These are phyloP conservation scores for Multifurca ochricompacta DNA, from an alignment of 768 basidiomycete species.

Conservation along the genomic window DNA sequence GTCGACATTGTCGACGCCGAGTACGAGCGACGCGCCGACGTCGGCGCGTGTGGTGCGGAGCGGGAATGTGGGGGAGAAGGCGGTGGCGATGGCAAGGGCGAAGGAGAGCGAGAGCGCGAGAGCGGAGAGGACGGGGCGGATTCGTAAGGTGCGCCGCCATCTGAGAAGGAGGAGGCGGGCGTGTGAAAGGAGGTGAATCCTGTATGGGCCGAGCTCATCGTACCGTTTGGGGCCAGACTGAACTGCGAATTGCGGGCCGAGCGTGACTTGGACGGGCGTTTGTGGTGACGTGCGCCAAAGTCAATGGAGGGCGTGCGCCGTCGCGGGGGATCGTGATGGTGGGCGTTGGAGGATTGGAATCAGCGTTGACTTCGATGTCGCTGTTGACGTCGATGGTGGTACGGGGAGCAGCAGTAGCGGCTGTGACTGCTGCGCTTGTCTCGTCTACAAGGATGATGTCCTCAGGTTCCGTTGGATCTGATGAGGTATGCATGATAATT, in stretches of 20 bases:
- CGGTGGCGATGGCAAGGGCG: constrained; percentile 18
- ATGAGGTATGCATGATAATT: background rate
- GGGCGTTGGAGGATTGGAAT: background rate
- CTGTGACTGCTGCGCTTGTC: background rate
- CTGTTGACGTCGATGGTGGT: constrained; percentile 10
- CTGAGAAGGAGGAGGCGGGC: constrained; percentile 69
- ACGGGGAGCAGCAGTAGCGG: background rate
- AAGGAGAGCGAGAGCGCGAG: constrained; percentile 27
- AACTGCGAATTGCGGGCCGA: constrained; percentile 42
- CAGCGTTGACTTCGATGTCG: constrained; percentile 16
- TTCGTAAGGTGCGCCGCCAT: constrained; percentile 38
- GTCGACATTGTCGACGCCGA: constrained; percentile 17
- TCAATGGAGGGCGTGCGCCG: constrained; percentile 28
- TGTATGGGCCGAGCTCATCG: constrained; percentile 50
- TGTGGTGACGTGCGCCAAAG: constrained; percentile 26
- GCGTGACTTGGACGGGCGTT: constrained; percentile 34
- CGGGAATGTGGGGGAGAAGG: too few relatives aligned
- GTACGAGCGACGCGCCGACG: constrained; percentile 13
- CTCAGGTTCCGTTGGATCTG: background rate
- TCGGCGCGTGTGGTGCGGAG: too few relatives aligned
- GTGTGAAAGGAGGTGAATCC: constrained; percentile 65
- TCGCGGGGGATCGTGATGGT: constrained; percentile 18
- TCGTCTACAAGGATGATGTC: constrained; percentile 5
- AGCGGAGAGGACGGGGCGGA: constrained; percentile 54
- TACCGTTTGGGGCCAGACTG: constrained; percentile 34